Conservation (phyloP, 164 flowering plant genomes). For the Vitis riparia region DNA sequence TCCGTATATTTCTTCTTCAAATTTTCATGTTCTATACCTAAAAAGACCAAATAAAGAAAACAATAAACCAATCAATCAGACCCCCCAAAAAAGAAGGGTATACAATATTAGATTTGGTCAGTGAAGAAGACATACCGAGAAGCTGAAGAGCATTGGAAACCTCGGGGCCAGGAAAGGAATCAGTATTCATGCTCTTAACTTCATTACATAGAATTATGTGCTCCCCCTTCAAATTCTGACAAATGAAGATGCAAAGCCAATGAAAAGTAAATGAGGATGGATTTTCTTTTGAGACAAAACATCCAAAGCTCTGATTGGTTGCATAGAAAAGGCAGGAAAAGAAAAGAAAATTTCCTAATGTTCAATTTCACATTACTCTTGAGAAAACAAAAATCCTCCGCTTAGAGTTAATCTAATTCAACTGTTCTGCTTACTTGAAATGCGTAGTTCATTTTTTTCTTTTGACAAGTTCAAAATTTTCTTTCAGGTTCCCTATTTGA, state of each 20-base stretch:
- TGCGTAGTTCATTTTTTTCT: too few relatives aligned
- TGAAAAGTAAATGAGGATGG: not conserved
- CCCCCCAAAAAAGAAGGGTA: not conserved
- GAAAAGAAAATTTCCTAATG: too few relatives aligned
- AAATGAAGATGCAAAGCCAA: conserved; percentile 7
- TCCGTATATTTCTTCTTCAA: conserved; percentile 59
- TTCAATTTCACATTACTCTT: too few relatives aligned
- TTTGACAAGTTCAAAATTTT: not conserved
- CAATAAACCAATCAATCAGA: not conserved
- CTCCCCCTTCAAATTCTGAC: conserved; percentile 56
- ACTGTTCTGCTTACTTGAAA: too few relatives aligned
- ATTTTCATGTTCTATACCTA: conserved; percentile 50
- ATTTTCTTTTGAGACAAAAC: not conserved
- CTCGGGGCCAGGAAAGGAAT: conserved; percentile 46
- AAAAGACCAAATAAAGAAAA: conserved; percentile 5
- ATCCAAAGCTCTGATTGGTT: not conserved
- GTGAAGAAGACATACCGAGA: conserved; percentile 44
- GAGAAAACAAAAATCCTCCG: too few relatives aligned
- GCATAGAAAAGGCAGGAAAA: too few relatives aligned
- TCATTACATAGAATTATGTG: conserved; percentile 43
- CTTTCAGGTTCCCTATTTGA: too few relatives aligned
- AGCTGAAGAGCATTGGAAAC: conserved; percentile 35
- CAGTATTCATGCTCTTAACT: conserved; percentile 40
- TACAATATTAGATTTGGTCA: not conserved
- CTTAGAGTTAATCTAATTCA: not conserved